A percentile compares a stretch with the other conserved stretches of the same genome.
Evolutionary conservation across 441 rosid species (phyloP).

Genomic region (Daphne laureola): DNA sequence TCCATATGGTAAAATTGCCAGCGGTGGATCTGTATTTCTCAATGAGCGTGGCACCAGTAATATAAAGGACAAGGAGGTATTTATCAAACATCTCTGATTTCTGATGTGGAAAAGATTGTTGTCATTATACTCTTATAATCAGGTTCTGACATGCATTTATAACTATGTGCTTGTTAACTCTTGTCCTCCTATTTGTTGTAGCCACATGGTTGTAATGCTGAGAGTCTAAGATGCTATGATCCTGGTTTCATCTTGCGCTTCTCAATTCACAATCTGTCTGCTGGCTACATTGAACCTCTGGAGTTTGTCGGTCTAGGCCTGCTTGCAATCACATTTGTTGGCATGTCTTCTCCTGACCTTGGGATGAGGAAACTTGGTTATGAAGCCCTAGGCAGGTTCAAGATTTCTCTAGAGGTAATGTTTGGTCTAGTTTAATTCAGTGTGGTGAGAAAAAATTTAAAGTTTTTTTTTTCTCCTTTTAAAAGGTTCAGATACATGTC

Average conservation of each 20-base stretch:
- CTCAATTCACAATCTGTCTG: constrained; percentile 52
- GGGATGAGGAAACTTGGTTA: constrained; percentile 82
- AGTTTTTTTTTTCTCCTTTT: no score
- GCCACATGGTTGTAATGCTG: constrained; percentile 29
- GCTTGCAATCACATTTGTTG: constrained; percentile 78
- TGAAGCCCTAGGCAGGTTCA: constrained; percentile 58
- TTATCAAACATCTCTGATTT: constrained; percentile 13
- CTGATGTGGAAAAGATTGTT: not conserved
- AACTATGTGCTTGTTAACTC: constrained; percentile 10
- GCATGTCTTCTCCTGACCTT: constrained; percentile 81
- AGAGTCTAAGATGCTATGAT: constrained; percentile 51
- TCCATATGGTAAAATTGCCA: constrained; percentile 53
- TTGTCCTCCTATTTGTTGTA: constrained; percentile 29
- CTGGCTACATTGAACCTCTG: constrained; percentile 65
- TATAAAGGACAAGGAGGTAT: constrained; percentile 32
- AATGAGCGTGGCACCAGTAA: constrained; percentile 26
- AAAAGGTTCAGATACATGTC: no score
- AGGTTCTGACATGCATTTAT: constrained; percentile 2
- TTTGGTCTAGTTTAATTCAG: not conserved
- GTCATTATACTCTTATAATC: not conserved
- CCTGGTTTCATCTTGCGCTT: constrained; percentile 78
- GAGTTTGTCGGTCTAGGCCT: constrained; percentile 86
- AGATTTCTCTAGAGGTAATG: constrained; percentile 72
- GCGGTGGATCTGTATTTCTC: constrained; percentile 20
- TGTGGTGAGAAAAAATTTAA: no score